Base-by-base conservation (phyloP, 306 rosid species). In the Rubus idaeus region DNA sequence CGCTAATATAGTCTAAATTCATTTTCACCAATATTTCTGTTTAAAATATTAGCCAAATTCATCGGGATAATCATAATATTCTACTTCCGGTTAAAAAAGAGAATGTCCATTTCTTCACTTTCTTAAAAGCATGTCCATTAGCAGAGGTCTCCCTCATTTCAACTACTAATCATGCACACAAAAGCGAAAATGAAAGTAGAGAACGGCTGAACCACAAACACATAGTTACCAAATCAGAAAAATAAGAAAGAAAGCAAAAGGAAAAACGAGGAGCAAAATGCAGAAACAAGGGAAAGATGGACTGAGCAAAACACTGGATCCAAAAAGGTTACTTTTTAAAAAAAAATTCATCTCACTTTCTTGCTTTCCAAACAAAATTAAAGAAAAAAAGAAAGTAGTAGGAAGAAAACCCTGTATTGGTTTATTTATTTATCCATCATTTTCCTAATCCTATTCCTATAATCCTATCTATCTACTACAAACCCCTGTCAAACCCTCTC, bases 231-330 rank as follows among this genome's bases (percentile, higher is more conserved):
- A 30, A 26, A 5, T 61, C 67, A 61, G 8, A 61, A 14, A 17
- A 30, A 0, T 1, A 13, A 14, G 16, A 8, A 56, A 8, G 9
- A 20, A 58, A 21, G 63, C 40, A 23, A 61, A 35, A 40, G 5
- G 70, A 18, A 64, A 63, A 63, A 39, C 46, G 23, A 37, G 46
- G 46, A 61, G 39, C 63, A 11, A 42, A 46, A 21, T 47, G 11
- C 49, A 51, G 73, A 56, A 75, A 67, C 40, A 74, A 56, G 49
- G 71, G 79, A 71, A 75, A 21, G 57, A 71, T 41, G 75, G 58
- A 63, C 20, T 75, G 42, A 47, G 20, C 53, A 74, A 76, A 64
- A 47, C 81, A 79, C 84, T 81, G 88, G 91, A 89, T 88, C 91
- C 88, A 75, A 74, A 83, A 83, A 87, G 61, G 39, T 56, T 63